Evolutionary conservation across 352 stramenopile genomes (phyloP), one percentile per base, ranked within the genome.

Genomic region (Pythium dissotocum): DNA sequence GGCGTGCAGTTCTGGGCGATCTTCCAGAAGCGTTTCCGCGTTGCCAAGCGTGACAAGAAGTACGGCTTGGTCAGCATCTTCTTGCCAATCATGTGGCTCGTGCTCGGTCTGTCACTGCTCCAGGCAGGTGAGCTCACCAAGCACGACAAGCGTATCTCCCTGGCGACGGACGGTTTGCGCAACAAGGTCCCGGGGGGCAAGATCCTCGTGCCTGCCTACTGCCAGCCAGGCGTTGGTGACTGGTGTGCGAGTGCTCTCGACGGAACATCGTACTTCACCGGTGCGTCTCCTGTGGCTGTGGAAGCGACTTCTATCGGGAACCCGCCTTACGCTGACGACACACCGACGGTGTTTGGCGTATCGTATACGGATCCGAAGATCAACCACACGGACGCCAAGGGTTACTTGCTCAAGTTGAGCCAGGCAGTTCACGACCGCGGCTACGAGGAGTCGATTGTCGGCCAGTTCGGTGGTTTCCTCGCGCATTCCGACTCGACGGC

Each of bases 1-100:
- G 2, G n/a, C 13, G 16, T 36, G 51, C 85, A 91, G 32, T 63
- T 91, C 6, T 16, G 38, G 2, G 85, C 82, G 2, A 63, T 93
- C 0, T 46, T 91, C 16, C 70, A 80, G 7, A 93, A 93, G 60
- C 78, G 85, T 0, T 86, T 88, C 59, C 74, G 78, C 0, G 72
- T 83, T 13, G 77, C 81, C 21, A 88, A 83, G 42, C 77, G 82
- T 6, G 85, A 93, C 28, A 24, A 24, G 21, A 24, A 24, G 21
- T 24, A 24, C 21, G 21, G 21, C 21, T 24, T 24, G 21, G 21
- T 24, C 21, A 24, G 21, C 21, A 24, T 24, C 21, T 24, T 24
- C 21, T 24, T 24, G 21, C 21, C 21, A 24, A 24, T 24, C 21
- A 24, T 24, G 21, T 24, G 21, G 21, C 21, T 24, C 21, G 21